phyloP scores from a whole-genome alignment of 345 rosid species.

The Rhodomyrtus tomentosa region DNA sequence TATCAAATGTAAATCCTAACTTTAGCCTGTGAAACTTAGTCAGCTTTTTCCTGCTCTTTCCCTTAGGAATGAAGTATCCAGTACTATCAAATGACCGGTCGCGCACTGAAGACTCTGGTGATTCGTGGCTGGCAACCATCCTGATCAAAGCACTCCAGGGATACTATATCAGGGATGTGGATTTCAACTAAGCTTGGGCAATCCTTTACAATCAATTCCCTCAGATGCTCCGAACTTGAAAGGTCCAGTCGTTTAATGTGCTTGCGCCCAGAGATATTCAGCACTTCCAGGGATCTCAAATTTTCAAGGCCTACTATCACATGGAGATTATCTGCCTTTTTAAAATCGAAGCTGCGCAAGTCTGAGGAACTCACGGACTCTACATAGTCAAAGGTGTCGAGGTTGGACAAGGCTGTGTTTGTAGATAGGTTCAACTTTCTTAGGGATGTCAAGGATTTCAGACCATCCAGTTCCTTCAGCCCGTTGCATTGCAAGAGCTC shows the following conservation, averaged over 20 bases:
- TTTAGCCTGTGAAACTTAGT: background rate
- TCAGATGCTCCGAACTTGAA: background rate
- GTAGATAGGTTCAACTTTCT: background rate
- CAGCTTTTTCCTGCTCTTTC: background rate
- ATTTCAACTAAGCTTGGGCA: background rate
- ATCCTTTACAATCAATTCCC: background rate
- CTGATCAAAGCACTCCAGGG: background rate
- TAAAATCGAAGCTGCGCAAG: accelerated
- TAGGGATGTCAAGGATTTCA: background rate
- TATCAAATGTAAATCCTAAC: background rate
- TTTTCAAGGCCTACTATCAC: background rate
- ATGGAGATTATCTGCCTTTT: background rate
- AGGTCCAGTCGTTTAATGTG: background rate
- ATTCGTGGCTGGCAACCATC: background rate
- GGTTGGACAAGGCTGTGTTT: background rate
- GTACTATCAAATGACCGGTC: background rate
- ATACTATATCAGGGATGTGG: background rate
- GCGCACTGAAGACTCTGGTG: background rate
- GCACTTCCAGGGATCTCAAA: background rate
- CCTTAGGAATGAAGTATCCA: background rate
- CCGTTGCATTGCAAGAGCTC: background rate
- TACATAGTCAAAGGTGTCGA: background rate
- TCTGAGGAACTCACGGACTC: background rate
- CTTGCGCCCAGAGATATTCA: background rate
- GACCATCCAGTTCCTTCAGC: background rate